Conservation (phyloP, 1,284 basidiomycete genomes). For the Cystobasidiaceae sp. region DNA sequence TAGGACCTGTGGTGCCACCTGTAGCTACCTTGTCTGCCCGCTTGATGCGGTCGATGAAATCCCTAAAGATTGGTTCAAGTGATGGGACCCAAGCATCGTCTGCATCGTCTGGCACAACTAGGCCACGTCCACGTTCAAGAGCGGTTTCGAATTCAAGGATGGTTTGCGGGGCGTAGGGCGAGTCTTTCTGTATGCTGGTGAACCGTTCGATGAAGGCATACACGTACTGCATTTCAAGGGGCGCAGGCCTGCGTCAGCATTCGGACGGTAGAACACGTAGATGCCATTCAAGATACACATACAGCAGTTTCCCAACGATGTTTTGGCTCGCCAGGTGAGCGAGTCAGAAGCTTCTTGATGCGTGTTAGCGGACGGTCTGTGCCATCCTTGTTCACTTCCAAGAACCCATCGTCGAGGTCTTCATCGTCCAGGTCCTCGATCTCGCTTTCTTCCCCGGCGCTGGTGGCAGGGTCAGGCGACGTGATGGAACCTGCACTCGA, state of each 20-base stretch:
- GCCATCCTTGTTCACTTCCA: slow-evolving; percentile 25
- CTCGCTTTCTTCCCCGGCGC: not conserved
- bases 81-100: slow-evolving; percentile 21
- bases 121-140: not conserved
- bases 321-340: slow-evolving; percentile 21
- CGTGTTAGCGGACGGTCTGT: not conserved
- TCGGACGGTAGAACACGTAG: not conserved
- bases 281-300: not conserved
- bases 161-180: slow-evolving; percentile 24
- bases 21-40: slow-evolving; percentile 6
- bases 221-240: slow-evolving; percentile 3
- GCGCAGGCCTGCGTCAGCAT: not conserved
- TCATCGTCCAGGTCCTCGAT: slow-evolving; percentile 10
- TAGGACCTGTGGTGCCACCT: slow-evolving; percentile 2
- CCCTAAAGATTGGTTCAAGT: slow-evolving; percentile 23
- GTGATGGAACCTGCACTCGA: no score
- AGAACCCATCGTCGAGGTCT: slow-evolving; percentile 9
- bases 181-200: slow-evolving; percentile 14
- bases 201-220: slow-evolving; percentile 29
- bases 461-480: not conserved
- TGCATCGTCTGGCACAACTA: not conserved
- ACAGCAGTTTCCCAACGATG: slow-evolving; percentile 28
- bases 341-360: slow-evolving; percentile 13
- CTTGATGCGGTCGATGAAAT: slow-evolving; percentile 20
- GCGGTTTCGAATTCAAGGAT: slow-evolving; percentile 25